phyloP scores from a whole-genome alignment of 2,329 filamentous ascomycete species.

The Diaporthe citriasiana region DNA sequence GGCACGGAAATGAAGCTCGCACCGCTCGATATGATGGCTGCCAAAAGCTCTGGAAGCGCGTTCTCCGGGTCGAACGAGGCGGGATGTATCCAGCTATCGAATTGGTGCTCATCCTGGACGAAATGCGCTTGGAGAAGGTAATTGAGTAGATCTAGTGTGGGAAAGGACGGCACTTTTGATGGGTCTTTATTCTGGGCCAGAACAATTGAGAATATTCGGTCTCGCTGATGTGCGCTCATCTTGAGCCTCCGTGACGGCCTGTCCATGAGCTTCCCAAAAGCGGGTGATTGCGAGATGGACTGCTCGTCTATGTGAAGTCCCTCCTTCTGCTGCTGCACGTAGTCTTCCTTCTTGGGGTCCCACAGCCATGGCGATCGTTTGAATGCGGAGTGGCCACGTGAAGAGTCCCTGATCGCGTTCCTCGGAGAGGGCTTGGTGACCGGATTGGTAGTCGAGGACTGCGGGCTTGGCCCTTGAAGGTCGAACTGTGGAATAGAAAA shows the following conservation, averaged over 20 bases:
- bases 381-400: slow-evolving; percentile 51
- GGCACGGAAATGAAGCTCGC: slow-evolving; percentile 48
- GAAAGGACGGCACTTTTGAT: slow-evolving; percentile 47
- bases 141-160: slow-evolving; percentile 49
- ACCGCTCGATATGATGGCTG: slow-evolving; percentile 46
- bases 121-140: slow-evolving; percentile 49
- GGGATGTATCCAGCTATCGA: slow-evolving; percentile 48
- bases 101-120: slow-evolving; percentile 48
- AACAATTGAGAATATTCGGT: slow-evolving; percentile 49
- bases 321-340: slow-evolving; percentile 46
- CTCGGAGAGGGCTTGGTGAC: slow-evolving; percentile 43
- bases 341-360: slow-evolving; percentile 51
- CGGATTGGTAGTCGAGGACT: slow-evolving; percentile 46
- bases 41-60: slow-evolving; percentile 47
- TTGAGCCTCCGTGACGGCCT: slow-evolving; percentile 43
- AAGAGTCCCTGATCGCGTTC: slow-evolving; percentile 45
- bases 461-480: slow-evolving; percentile 47
- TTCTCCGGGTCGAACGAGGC: slow-evolving; percentile 48
- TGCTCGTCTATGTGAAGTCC: slow-evolving; percentile 46
- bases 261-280: slow-evolving; percentile 42
- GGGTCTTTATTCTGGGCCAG: slow-evolving; percentile 46
- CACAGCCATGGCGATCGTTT: slow-evolving; percentile 53
- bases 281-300: slow-evolving; percentile 41
- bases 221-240: slow-evolving; percentile 45
- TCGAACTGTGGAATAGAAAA: slow-evolving; percentile 50